Percentiles rank a stretch among this genome's conserved stretches.
These are phyloP conservation scores for Botrytis elliptica DNA, from an alignment of 2,329 filamentous ascomycete species.

Conservation along the genomic window DNA sequence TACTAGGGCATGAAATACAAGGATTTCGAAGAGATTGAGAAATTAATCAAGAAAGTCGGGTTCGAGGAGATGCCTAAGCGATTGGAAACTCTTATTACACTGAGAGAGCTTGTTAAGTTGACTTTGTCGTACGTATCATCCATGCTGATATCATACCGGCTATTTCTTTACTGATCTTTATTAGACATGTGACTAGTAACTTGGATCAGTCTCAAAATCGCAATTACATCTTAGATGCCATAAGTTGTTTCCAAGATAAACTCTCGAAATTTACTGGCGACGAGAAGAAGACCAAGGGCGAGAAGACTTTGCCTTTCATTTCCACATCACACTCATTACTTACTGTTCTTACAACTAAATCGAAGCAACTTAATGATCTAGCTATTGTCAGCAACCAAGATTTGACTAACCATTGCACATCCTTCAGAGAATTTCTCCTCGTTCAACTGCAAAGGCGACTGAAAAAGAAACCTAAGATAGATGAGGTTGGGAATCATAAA, in stretches of 20 bases:
- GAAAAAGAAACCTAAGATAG: constrained; percentile 24
- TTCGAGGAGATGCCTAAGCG: constrained; percentile 17
- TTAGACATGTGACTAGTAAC: constrained; percentile 33
- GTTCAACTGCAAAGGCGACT: constrained; percentile 28
- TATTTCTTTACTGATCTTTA: constrained; percentile 17
- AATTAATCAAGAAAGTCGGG: constrained; percentile 22
- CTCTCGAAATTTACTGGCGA: constrained; percentile 24
- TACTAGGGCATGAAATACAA: constrained; percentile 40
- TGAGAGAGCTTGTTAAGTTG: constrained; percentile 30
- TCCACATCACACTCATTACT: constrained; percentile 31
- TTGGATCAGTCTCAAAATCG: constrained; percentile 35
- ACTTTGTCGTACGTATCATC: constrained; percentile 31
- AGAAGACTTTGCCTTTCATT: constrained; percentile 29
- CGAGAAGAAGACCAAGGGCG: constrained; percentile 28
- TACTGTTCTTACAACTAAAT: constrained; percentile 25
- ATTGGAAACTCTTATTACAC: constrained; percentile 2
- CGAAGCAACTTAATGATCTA: constrained; percentile 26
- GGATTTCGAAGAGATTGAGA: constrained; percentile 40
- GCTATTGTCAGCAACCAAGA: constrained; percentile 30
- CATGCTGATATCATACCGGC: background rate
- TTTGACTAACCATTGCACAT: constrained; percentile 21
- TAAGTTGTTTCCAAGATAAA: constrained; percentile 33
- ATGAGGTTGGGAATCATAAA: constrained; percentile 18
- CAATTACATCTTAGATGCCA: constrained; percentile 30
- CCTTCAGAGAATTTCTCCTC: constrained; percentile 30